Conservation (phyloP, 768 basidiomycete species). For the Hericium erinaceus region DNA sequence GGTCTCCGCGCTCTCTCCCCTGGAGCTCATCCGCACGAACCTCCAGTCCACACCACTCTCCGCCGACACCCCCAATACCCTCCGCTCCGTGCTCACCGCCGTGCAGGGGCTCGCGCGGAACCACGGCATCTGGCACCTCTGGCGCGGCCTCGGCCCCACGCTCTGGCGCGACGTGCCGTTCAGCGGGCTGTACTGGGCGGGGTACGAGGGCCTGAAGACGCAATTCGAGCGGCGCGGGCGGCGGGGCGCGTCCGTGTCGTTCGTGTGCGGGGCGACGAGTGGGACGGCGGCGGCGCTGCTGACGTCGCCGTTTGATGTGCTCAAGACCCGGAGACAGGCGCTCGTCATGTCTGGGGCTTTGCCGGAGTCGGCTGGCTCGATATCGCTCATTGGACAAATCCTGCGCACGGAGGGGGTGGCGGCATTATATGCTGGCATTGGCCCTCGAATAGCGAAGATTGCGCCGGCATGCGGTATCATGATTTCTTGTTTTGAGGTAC, state of each 20-base stretch:
- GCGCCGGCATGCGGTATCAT: conserved; percentile 98
- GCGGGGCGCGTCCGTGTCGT: conserved; percentile 61
- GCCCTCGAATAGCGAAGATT: conserved; percentile 89
- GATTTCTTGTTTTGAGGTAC: conserved; percentile 92
- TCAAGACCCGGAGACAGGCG: conserved; percentile 91
- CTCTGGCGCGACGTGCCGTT: conserved; percentile 98
- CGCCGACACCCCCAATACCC: conserved; percentile 62
- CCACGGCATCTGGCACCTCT: conserved; percentile 65
- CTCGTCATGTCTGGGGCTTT: conserved; percentile 51
- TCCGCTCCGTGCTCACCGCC: conserved; percentile 61
- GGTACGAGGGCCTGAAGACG: conserved; percentile 79
- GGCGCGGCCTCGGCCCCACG: conserved; percentile 87
- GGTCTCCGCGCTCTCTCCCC: conserved; percentile 71
- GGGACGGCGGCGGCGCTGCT: conserved; percentile 80
- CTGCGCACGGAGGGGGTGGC: conserved; percentile 67
- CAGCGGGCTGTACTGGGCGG: conserved; percentile 94
- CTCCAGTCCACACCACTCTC: conserved; percentile 80
- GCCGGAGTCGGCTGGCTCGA: conserved; percentile 34
- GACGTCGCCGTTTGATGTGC: conserved; percentile 93
- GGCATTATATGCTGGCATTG: conserved; percentile 76
- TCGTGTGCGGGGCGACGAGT: conserved; percentile 83
- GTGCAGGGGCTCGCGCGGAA: conserved; percentile 49
- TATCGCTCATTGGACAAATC: conserved; percentile 61
- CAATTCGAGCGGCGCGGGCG: conserved; percentile 42
- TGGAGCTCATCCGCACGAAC: conserved; percentile 91